A percentile compares a stretch with the other conserved stretches of the same genome.
These are phyloP conservation scores for Solanum appendiculatum DNA, from an alignment of 257 asterid species.

Conservation along the genomic window DNA sequence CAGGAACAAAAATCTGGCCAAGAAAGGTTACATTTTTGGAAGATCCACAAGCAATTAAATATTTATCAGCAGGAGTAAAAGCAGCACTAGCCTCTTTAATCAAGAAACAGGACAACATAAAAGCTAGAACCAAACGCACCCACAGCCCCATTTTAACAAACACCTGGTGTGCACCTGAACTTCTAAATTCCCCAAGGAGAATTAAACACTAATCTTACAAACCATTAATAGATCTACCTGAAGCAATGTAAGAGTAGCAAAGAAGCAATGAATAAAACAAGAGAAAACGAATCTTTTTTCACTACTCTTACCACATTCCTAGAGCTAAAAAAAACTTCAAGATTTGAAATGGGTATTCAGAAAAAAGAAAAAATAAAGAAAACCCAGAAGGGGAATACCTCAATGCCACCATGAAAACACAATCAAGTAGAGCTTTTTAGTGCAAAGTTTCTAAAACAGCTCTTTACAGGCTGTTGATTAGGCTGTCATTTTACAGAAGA, in stretches of 20 bases:
- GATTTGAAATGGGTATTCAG: neutral
- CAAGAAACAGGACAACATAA: constrained; percentile 12
- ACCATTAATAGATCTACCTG: neutral
- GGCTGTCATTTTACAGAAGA: constrained; percentile 45
- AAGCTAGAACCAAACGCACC: constrained; percentile 26
- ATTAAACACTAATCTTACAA: neutral
- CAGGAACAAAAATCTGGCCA: constrained; percentile 45
- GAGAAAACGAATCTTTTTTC: neutral
- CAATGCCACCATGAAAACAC: constrained; percentile 14
- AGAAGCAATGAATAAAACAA: neutral
- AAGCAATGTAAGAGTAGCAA: neutral
- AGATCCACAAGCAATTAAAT: constrained; percentile 64
- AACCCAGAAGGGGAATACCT: neutral
- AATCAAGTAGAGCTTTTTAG: constrained; percentile 25
- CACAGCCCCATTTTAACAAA: constrained; percentile 20
- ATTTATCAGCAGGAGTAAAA: constrained; percentile 47
- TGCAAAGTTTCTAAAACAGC: constrained; percentile 30
- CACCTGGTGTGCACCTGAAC: neutral
- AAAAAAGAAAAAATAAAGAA: constrained; percentile 5
- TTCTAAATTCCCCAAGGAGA: neutral
- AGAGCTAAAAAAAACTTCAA: neutral
- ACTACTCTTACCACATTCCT: neutral
- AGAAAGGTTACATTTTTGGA: constrained; percentile 47
- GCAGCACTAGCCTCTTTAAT: constrained; percentile 23
- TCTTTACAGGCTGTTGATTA: constrained; percentile 71